These are phyloP conservation scores for Fomitopsis schrenkii DNA, from an alignment of 1,284 basidiomycete species.

Conservation along the genomic window DNA sequence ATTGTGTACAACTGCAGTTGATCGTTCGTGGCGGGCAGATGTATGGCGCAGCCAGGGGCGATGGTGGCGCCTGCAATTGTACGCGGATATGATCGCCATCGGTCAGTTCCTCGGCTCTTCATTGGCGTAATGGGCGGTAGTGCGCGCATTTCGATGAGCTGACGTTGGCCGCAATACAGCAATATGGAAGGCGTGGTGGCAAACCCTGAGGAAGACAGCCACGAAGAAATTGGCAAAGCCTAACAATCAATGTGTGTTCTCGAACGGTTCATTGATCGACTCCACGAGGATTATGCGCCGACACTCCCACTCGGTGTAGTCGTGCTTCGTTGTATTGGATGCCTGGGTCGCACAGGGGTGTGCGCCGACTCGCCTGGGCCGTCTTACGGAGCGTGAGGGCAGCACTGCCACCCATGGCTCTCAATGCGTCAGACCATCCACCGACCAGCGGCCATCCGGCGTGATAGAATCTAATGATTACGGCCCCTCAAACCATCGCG, in stretches of 20 bases:
- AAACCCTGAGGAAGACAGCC: not conserved
- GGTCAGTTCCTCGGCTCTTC: not conserved
- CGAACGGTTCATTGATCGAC: not conserved
- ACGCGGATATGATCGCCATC: not conserved
- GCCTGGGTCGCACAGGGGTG: not conserved
- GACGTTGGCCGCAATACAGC: not conserved
- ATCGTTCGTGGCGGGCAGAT: not conserved
- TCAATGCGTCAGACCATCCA: not conserved
- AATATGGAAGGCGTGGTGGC: not conserved
- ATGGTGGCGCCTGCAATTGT: not conserved
- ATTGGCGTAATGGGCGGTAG: not conserved
- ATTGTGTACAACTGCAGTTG: not conserved
- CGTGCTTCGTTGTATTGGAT: not conserved
- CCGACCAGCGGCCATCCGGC: not conserved
- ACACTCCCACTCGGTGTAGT: not conserved
- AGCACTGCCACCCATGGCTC: not conserved
- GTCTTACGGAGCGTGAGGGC: slow-evolving; percentile 1
- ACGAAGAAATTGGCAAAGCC: not conserved
- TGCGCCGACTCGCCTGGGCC: not conserved
- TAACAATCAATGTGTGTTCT: not conserved
- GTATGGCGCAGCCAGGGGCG: not conserved
- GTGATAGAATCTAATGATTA: slow-evolving; percentile 4
- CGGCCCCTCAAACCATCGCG: not conserved
- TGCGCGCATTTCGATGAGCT: not conserved
- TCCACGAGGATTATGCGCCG: not conserved